Evolutionary conservation across 129 eudicot species (phyloP).

Genomic region (Artemisia annua): DNA sequence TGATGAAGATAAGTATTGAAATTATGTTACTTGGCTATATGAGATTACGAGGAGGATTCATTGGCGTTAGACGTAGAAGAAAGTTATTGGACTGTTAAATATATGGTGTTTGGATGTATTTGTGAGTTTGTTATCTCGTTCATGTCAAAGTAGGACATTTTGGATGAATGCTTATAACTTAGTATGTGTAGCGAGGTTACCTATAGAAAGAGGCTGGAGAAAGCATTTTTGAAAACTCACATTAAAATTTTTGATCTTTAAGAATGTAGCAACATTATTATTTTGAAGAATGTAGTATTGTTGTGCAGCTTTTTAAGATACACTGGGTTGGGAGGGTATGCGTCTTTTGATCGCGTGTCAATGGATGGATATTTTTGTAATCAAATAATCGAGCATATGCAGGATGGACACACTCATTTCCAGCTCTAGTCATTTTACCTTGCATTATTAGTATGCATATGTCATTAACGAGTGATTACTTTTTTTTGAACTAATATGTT

Average conservation of each 20-base stretch:
- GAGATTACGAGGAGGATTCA: too few species aligned
- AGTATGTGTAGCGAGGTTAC: background rate
- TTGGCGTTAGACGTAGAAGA: background rate
- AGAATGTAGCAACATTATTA: background rate
- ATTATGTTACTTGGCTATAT: too few species aligned
- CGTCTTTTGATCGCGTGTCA: slow-evolving; percentile 11
- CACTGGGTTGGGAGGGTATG: background rate
- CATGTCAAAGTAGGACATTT: slow-evolving; percentile 6
- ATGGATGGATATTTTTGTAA: slow-evolving; percentile 10
- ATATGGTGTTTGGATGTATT: slow-evolving; percentile 12
- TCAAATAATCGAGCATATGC: slow-evolving; percentile 9
- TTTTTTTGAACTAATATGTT: too few species aligned
- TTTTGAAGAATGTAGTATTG: background rate
- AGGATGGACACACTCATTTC: background rate
- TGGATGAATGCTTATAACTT: background rate
- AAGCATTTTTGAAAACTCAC: background rate
- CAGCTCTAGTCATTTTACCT: background rate
- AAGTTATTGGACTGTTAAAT: background rate
- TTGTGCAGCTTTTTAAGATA: background rate
- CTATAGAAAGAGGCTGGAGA: background rate
- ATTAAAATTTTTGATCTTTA: background rate
- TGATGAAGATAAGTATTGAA: background rate
- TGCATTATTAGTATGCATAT: background rate
- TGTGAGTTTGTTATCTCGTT: background rate
- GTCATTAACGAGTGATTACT: background rate